Conservation (phyloP, 2,329 filamentous ascomycete species). For the Pseudogymnoascus sp. region DNA sequence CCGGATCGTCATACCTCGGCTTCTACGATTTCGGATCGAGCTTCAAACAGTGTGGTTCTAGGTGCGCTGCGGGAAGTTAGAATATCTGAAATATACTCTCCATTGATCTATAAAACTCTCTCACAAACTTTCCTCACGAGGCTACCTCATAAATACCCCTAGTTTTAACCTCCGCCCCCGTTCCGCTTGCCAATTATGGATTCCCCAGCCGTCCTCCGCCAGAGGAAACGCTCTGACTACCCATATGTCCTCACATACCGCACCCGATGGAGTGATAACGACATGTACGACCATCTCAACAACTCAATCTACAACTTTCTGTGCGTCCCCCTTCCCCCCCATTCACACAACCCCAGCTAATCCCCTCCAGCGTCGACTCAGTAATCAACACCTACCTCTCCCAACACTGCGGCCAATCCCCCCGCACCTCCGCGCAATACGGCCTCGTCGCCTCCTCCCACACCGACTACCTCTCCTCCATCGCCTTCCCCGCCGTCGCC, state of each 20-base stretch:
- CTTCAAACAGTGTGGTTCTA: neutral
- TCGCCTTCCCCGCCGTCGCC: conserved; percentile 73
- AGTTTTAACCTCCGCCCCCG: neutral
- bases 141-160: neutral
- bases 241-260: conserved; percentile 72
- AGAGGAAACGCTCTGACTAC: conserved; percentile 57
- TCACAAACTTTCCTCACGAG: neutral
- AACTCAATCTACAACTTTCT: conserved; percentile 81
- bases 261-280: conserved; percentile 63
- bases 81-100: conserved; percentile 5
- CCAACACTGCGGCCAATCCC: conserved; percentile 65
- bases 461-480: conserved; percentile 76
- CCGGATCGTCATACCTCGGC: neutral
- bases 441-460: conserved; percentile 80
- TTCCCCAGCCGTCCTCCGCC: neutral
- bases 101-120: neutral
- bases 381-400: conserved; percentile 87
- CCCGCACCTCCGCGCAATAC: conserved; percentile 62
- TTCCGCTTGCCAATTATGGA: neutral
- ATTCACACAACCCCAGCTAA: conserved; percentile 11
- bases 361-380: conserved; percentile 63
- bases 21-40: neutral
- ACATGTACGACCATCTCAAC: conserved; percentile 64
- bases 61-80: neutral
- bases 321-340: conserved; percentile 32